These are phyloP conservation scores for Rhizopogon roseolus DNA, from an alignment of 768 basidiomycete genomes.

Conservation along the genomic window DNA sequence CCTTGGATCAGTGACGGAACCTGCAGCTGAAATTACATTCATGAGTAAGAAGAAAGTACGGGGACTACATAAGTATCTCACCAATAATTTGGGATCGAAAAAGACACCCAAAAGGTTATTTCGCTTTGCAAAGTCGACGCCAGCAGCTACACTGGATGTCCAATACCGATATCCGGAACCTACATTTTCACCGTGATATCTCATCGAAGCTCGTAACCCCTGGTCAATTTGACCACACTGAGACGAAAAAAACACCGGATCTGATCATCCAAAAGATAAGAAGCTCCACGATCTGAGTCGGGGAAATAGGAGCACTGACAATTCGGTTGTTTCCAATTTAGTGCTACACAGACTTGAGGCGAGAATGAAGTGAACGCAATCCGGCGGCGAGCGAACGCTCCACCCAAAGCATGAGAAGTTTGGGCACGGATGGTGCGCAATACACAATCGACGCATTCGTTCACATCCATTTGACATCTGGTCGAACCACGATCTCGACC, in stretches of 20 bases:
- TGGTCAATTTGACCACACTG: conserved; percentile 66
- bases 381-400: conserved; percentile 56
- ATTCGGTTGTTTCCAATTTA: conserved; percentile 99
- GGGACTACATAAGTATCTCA: conserved; percentile 33
- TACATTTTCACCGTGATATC: conserved; percentile 29
- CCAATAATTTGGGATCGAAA: conserved; percentile 82
- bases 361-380: conserved; percentile 93
- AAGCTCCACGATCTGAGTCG: neutral
- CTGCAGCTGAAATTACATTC: conserved; percentile 48
- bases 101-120: conserved; percentile 94
- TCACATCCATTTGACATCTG: conserved; percentile 61
- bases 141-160: conserved; percentile 73
- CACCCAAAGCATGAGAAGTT: conserved; percentile 48
- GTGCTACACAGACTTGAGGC: conserved; percentile 80
- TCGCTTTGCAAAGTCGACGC: conserved; percentile 87
- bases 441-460: conserved; percentile 80
- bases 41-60: conserved; percentile 6
- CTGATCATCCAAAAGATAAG: conserved; percentile 32
- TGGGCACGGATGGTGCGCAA: conserved; percentile 73
- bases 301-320: conserved; percentile 48
- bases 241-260: conserved; percentile 93
- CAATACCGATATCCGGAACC: conserved; percentile 44
- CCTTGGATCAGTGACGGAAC: conserved; percentile 89
- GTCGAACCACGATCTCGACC: conserved; percentile 38
- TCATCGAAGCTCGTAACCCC: conserved; percentile 34